Evolutionary conservation across 805 yeast species (phyloP).

Genomic region (Metahyphopichia silvanorum): DNA sequence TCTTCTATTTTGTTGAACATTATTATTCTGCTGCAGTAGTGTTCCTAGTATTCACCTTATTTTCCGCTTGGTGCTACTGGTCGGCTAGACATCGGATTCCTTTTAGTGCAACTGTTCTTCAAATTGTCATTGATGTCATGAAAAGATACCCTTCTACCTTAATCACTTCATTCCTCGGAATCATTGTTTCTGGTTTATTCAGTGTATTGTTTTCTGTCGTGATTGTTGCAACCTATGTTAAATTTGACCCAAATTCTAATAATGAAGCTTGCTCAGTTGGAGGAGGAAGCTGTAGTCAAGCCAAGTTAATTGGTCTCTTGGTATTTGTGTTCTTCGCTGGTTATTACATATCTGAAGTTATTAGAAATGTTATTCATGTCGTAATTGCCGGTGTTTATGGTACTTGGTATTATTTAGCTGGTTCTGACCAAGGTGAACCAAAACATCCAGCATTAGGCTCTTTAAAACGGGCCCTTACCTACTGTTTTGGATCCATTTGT

Average conservation of each 20-base stretch:
- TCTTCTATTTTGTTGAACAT: conserved; percentile 62
- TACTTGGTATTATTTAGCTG: conserved; percentile 82
- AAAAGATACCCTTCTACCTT: conserved; percentile 67
- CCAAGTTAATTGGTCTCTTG: conserved; percentile 64
- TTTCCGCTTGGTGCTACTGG: conserved; percentile 74
- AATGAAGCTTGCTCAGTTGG: conserved; percentile 54
- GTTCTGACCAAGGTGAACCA: conserved; percentile 77
- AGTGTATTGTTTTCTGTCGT: conserved; percentile 63
- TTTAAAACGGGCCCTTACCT: conserved; percentile 74
- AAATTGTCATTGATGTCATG: conserved; percentile 76
- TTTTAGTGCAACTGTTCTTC: conserved; percentile 65
- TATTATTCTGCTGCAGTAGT: conserved; percentile 83
- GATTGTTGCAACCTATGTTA: conserved; percentile 73
- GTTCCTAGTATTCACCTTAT: conserved; percentile 59
- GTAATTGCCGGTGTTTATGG: conserved; percentile 84
- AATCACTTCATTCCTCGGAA: conserved; percentile 57
- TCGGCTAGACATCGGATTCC: conserved; percentile 68
- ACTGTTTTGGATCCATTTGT: conserved; percentile 87
- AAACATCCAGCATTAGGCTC: conserved; percentile 78
- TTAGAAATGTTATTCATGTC: conserved; percentile 76
- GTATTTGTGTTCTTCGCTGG: conserved; percentile 81
- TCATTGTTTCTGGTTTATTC: conserved; percentile 58
- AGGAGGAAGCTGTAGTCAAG: conserved; percentile 52
- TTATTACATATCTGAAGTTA: conserved; percentile 76
- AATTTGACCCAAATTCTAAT: conserved; percentile 56